Evolutionary conservation across 306 rosid species (phyloP).

Genomic region (Myrica gale): DNA sequence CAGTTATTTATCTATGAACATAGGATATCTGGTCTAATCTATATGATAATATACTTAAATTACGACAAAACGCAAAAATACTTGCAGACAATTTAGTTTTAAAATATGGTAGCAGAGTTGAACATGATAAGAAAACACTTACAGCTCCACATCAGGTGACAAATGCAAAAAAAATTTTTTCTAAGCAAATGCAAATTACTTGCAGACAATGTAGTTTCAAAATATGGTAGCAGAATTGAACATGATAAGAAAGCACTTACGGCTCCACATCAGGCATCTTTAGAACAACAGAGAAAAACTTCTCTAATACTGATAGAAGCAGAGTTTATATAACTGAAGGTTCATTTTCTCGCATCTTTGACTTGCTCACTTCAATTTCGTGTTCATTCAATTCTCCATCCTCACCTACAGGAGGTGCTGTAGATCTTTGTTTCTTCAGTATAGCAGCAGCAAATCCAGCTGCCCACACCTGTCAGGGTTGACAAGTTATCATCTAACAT

Average conservation of each 20-base stretch:
- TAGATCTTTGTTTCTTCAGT: constrained; percentile 62
- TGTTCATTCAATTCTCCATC: constrained; percentile 28
- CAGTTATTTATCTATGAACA: background rate
- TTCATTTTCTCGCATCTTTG: constrained; percentile 44
- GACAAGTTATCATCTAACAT: background rate
- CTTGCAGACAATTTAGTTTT: too few species aligned
- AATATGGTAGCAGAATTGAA: constrained; percentile 12
- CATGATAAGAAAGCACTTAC: constrained; percentile 43
- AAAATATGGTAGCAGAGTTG: too few species aligned
- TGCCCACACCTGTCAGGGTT: constrained; percentile 75
- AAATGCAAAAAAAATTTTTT: too few species aligned
- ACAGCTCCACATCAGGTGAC: background rate
- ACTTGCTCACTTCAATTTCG: constrained; percentile 31
- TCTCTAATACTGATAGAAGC: constrained; percentile 54
- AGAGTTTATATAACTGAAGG: constrained; percentile 45
- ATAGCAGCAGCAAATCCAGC: constrained; percentile 84
- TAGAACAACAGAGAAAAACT: constrained; percentile 53
- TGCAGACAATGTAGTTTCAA: background rate
- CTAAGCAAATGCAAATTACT: constrained; percentile 2
- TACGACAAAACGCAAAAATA: too few species aligned
- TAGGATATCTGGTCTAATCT: too few species aligned
- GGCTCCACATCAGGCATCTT: constrained; percentile 58
- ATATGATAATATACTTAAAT: too few species aligned
- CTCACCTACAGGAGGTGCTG: constrained; percentile 26
- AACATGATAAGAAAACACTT: too few species aligned